Evolutionary conservation across 2,329 filamentous ascomycete species (phyloP).

Genomic region (Colletotrichum sp.): DNA sequence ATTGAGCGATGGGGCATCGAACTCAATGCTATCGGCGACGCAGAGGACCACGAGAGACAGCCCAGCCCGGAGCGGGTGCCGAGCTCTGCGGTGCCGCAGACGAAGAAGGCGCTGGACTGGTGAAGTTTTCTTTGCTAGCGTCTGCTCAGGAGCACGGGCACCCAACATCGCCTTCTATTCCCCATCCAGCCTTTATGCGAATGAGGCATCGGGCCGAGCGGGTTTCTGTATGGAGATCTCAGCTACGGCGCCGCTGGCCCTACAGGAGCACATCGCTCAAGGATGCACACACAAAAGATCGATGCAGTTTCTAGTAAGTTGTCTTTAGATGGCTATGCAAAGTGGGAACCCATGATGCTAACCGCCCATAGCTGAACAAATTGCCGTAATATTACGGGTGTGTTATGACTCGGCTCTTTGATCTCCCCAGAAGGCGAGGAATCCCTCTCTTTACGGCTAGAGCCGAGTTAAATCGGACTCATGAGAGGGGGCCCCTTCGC

Average conservation of each 20-base stretch:
- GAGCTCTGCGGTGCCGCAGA: conserved; percentile 25
- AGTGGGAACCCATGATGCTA: not conserved
- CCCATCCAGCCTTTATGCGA: not conserved
- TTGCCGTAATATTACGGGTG: not conserved
- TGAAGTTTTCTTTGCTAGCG: conserved; percentile 22
- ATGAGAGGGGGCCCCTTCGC: not conserved
- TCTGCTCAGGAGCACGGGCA: not conserved
- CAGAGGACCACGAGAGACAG: conserved; percentile 35
- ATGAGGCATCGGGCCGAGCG: not conserved
- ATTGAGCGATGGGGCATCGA: conserved; percentile 38
- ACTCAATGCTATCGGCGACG: conserved; percentile 26
- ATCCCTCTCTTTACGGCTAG: not conserved
- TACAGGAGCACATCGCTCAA: not conserved
- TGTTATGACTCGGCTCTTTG: not conserved
- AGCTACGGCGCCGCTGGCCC: not conserved
- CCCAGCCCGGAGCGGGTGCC: conserved; percentile 29
- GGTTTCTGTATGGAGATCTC: not conserved
- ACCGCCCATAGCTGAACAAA: conserved; percentile 5
- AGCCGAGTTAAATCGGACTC: conserved; percentile 3
- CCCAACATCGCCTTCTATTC: not conserved
- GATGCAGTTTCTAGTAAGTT: conserved; percentile 6
- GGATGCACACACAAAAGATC: not conserved
- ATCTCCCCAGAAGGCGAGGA: not conserved
- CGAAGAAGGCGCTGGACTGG: conserved; percentile 43
- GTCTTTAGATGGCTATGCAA: not conserved